Percentiles rank a stretch among this genome's conserved stretches.
Conservation (phyloP, 2,329 filamentous ascomycete species). For the Plenodomus tracheiphilus region DNA sequence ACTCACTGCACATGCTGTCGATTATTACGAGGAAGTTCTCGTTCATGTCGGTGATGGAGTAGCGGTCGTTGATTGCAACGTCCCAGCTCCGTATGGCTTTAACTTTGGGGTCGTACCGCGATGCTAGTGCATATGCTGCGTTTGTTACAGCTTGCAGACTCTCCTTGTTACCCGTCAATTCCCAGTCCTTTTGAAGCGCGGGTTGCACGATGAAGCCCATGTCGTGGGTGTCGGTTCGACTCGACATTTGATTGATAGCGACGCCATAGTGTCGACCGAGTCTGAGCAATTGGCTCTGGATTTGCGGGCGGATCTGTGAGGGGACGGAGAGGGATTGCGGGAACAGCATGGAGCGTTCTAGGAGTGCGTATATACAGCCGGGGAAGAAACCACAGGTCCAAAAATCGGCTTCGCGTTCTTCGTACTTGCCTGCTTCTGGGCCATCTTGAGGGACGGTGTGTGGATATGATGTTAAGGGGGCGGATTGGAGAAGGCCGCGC, state of each 20-base stretch:
- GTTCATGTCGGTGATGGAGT: constrained; percentile 41
- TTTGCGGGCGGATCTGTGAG: constrained; percentile 15
- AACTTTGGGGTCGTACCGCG: constrained; percentile 47
- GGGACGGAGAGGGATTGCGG: constrained; percentile 29
- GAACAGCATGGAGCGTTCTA: constrained; percentile 37
- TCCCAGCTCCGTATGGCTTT: constrained; percentile 57
- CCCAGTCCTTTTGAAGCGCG: constrained; percentile 53
- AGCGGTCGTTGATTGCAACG: constrained; percentile 42
- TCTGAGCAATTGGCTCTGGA: constrained; percentile 28
- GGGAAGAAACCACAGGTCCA: constrained; percentile 45
- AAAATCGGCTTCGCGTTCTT: constrained; percentile 42
- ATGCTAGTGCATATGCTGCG: constrained; percentile 51
- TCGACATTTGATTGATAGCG: constrained; percentile 38
- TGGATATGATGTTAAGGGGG: constrained; percentile 35
- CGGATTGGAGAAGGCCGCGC: constrained; percentile 25
- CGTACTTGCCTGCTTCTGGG: constrained; percentile 27
- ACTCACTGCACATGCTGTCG: constrained; percentile 47
- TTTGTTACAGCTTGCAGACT: constrained; percentile 48
- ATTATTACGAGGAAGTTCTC: constrained; percentile 49
- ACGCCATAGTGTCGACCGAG: constrained; percentile 38
- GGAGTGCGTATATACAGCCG: constrained; percentile 37
- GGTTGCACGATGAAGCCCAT: constrained; percentile 60
- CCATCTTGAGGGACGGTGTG: constrained; percentile 40
- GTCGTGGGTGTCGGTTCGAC: constrained; percentile 57
- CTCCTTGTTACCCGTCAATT: constrained; percentile 47